Base-by-base conservation (phyloP, 257 asterid genomes). In the Solanum bulbocastanum region DNA sequence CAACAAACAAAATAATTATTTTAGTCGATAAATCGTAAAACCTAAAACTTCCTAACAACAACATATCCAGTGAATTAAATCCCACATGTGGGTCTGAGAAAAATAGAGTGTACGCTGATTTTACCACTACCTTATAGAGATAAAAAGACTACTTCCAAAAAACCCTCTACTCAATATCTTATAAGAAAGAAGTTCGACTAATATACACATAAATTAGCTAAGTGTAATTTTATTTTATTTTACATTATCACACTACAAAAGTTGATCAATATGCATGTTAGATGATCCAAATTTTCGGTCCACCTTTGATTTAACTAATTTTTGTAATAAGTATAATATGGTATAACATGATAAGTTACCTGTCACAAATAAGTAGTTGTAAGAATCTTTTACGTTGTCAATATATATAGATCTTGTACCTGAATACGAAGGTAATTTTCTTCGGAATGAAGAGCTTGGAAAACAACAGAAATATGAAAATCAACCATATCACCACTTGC, bases 401-500 rank as follows among this genome's bases (percentile, higher is more conserved):
- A 2, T 32, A 7, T 32, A 11, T 27, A 32, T 71, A 71, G 5
- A 71, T 0, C 6, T 16, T 7, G 7, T 86, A 92, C 97, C 92
- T 94, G 97, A 49, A 94, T 91, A 36, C 97, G 86, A 9, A 94
- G 93, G 84, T 94, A 94, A 86, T 91, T 89, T 3, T 90, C 89
- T 83, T 92, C 88, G 3, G 92, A 89, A 16, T 88, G 88, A 79
- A 93, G 91, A 62, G 97, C 91, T 87, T 91, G 91, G 86, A 94
- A 93, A 10, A 88, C 20, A 87, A 92, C 86, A 25, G 95, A 90
- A 56, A 86, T 90, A 84, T 94, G 95, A 78, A 88, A 87, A 83
- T 94, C 97, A 18, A 93, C 95, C 94, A 93, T 92, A 89, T 93
- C 95, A 8, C 92, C 93, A 87, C 93, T 90, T 1, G 93, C 94